phyloP scores from a whole-genome alignment of 352 stramenopile genomes.

The Globisporangium parvum region DNA sequence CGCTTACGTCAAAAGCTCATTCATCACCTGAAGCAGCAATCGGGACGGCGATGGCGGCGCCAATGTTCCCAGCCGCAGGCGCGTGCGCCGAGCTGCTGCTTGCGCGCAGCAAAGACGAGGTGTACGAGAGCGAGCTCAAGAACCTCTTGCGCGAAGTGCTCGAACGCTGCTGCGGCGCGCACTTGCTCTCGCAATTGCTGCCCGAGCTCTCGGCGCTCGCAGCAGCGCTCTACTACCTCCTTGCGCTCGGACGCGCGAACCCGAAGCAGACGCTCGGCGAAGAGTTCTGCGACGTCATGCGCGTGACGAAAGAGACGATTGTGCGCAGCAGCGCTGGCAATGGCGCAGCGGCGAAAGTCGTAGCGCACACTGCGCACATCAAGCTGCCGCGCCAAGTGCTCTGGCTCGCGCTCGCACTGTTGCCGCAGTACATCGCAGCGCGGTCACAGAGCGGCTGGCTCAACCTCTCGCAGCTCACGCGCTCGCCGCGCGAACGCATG shows the following conservation, averaged over 20 bases:
- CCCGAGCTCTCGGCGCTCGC: constrained; percentile 62
- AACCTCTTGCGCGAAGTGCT: constrained; percentile 70
- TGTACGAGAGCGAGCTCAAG: constrained; percentile 71
- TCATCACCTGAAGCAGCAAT: background rate
- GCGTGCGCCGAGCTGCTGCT: constrained; percentile 73
- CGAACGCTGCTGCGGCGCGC: constrained; percentile 57
- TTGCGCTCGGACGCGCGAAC: constrained; percentile 45
- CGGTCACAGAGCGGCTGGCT: constrained; percentile 70
- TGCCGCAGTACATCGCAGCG: constrained; percentile 53
- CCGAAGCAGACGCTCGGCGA: constrained; percentile 82
- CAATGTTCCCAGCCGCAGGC: constrained; percentile 47
- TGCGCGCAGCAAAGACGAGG: constrained; percentile 59
- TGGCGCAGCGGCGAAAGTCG: background rate
- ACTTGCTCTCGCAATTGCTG: constrained; percentile 74
- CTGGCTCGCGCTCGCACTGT: constrained; percentile 51
- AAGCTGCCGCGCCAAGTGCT: constrained; percentile 29
- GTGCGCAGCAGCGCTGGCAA: background rate
- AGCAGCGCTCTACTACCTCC: constrained; percentile 59
- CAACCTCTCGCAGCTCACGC: constrained; percentile 55
- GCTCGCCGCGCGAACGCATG: constrained; percentile 69
- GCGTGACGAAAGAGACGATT: constrained; percentile 26
- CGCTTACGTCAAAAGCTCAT: background rate
- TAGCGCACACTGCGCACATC: constrained; percentile 23
- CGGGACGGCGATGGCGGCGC: background rate
- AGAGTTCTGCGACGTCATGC: constrained; percentile 83